A percentile compares a stretch with the other conserved stretches of the same genome.
These are phyloP conservation scores for Austroboletus eburneus DNA, from an alignment of 768 basidiomycete genomes.

Conservation along the genomic window DNA sequence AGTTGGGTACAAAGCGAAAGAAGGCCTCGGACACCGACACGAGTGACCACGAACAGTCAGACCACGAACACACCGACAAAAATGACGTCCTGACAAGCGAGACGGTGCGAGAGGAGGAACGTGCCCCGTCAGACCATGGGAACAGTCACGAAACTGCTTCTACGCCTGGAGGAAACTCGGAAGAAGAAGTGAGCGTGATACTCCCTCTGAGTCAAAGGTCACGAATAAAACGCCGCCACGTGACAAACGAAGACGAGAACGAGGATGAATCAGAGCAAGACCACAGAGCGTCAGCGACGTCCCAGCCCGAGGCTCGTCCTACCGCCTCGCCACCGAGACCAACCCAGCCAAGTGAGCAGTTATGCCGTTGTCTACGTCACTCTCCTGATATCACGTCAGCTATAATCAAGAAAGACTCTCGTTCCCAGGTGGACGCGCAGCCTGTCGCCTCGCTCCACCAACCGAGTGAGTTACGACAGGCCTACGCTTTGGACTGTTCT, in stretches of 20 bases:
- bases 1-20: not conserved
- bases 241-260: constrained; percentile 10
- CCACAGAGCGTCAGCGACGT: not conserved
- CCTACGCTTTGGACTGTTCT: not conserved
- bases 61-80: not conserved
- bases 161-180: not conserved
- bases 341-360: constrained; percentile 1
- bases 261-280: constrained; percentile 7
- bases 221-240: constrained; percentile 6
- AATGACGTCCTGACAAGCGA: not conserved
- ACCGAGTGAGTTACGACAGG: constrained; percentile 5
- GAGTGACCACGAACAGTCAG: not conserved
- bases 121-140: constrained; percentile 4
- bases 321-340: constrained; percentile 4
- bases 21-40: not conserved
- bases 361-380: not conserved
- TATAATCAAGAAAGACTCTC: not conserved
- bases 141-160: not conserved
- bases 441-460: not conserved
- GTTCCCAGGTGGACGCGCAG: not conserved
- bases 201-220: constrained; percentile 1
- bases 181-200: constrained; percentile 2
- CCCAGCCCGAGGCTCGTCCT: not conserved
- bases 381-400: not conserved
- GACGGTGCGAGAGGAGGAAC: not conserved